These are phyloP conservation scores for Novymonas esmeraldas DNA, from an alignment of 208 protist genomes.

Conservation along the genomic window DNA sequence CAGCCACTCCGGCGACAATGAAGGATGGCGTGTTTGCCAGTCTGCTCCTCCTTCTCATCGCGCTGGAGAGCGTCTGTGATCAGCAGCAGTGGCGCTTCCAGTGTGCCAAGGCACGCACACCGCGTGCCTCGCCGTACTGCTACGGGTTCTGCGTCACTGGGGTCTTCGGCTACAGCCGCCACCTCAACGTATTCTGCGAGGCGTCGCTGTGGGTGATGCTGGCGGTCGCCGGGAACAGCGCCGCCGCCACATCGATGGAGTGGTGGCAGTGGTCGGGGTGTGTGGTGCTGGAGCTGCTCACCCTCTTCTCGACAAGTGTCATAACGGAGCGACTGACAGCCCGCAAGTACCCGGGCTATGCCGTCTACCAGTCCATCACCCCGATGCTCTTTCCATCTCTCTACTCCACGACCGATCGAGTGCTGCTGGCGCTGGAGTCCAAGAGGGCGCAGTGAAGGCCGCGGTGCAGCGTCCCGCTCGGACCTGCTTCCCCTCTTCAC, in stretches of 20 bases:
- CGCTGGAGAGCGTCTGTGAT: conserved; percentile 66
- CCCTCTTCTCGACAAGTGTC: conserved; percentile 48
- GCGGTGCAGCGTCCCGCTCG: too few species aligned
- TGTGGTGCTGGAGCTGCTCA: conserved; percentile 43
- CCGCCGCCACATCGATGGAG: conserved; percentile 7
- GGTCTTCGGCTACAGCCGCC: conserved; percentile 74
- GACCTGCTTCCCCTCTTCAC: too few species aligned
- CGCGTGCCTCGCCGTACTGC: conserved; percentile 19
- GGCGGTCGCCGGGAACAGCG: conserved; percentile 39
- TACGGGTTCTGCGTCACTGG: conserved; percentile 77
- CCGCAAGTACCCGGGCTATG: conserved; percentile 72
- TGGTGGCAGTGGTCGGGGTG: conserved; percentile 60
- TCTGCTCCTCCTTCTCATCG: conserved; percentile 35
- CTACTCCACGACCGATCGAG: conserved; percentile 42
- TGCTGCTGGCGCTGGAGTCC: conserved; percentile 34
- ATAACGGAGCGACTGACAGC: conserved; percentile 60
- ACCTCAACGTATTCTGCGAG: conserved; percentile 83
- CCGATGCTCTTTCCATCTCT: conserved; percentile 78
- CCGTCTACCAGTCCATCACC: conserved; percentile 67
- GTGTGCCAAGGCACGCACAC: conserved; percentile 34
- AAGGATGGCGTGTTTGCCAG: conserved; percentile 42
- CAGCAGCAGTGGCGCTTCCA: conserved; percentile 83
- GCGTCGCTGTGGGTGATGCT: conserved; percentile 58
- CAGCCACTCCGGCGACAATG: conserved; percentile 18
- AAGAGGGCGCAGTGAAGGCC: conserved; percentile 1